Evolutionary conservation across 495 filamentous ascomycete genomes (phyloP), one percentile per base, ranked within the genome.

Genomic region (Paragyromitra xinjiangensis): DNA sequence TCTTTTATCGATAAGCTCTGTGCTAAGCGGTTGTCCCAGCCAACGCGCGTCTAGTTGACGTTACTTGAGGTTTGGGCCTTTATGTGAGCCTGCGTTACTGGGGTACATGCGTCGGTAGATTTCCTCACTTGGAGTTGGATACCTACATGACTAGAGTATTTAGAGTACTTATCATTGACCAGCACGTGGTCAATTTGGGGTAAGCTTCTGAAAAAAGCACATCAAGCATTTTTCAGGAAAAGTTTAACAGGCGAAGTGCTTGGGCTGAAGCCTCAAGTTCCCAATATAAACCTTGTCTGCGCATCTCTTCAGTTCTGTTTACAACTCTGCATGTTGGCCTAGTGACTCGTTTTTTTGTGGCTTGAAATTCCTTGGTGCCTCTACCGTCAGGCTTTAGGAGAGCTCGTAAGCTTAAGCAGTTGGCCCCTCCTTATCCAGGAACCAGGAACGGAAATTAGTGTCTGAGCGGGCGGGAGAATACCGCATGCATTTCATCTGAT

Each of bases 1-100:
- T 39, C 26, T 42, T 72, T 76, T 72, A 76, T 61, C 68, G 73
- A 76, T 76, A 72, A 65, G 73, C 48, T 24, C n/a, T 40, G 26
- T 16, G 34, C 44, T 75, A 44, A 69, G 53, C 53, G 51, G 72
- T 16, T 51, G n/a, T 37, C 53, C 24, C n/a, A n/a, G 66, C 40
- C 37, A 69, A 61, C 55, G 55, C 42, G 12, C 64, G 65, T 40
- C 12, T n/a, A 37, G 22, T 55, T 53, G 62, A 8, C 37, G n/a
- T 59, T 51, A 50, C 63, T 59, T 26, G 40, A 16, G n/a, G 50
- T 24, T 53, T 56, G 14, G 39, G 14, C 29, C 42, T 64, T n/a
- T 3, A 51, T 5, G 61, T 26, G 64, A 26, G 48, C 37, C 48
- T 55, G 56, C 40, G 48, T 75, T 61, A 44, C 48, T 75, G 55